phyloP scores from a whole-genome alignment of 1,284 basidiomycete species.

The Trichosporon ovoides region DNA sequence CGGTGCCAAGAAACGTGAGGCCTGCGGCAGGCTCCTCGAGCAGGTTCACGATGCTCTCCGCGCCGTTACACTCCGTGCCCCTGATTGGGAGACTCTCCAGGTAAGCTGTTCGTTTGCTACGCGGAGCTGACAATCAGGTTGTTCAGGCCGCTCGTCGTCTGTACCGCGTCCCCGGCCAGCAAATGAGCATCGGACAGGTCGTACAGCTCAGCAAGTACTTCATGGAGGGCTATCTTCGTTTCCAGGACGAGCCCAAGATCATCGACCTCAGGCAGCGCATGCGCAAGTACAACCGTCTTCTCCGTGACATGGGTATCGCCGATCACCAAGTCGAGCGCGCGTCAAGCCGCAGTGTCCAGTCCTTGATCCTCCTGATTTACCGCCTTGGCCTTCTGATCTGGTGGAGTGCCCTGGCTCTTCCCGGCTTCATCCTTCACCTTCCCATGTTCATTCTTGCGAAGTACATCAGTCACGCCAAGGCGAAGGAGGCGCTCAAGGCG shows the following conservation, averaged over 20 bases:
- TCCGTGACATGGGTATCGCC: constrained; percentile 89
- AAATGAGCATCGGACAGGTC: constrained; percentile 89
- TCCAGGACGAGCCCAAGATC: constrained; percentile 89
- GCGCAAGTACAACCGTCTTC: constrained; percentile 85
- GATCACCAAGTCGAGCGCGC: constrained; percentile 92
- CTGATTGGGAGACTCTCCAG: constrained; percentile 98
- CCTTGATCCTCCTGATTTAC: constrained; percentile 77
- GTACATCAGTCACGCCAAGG: constrained; percentile 80
- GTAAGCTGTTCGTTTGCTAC: constrained; percentile 49
- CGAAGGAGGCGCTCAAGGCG: constrained; percentile 94
- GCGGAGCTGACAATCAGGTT: constrained; percentile 62
- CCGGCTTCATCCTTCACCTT: constrained; percentile 89
- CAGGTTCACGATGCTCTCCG: constrained; percentile 94
- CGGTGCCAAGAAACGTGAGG: constrained; percentile 81
- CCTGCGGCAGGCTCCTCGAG: constrained; percentile 83
- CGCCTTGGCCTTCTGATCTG: constrained; percentile 71
- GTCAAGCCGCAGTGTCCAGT: constrained; percentile 80
- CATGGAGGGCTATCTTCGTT: constrained; percentile 86
- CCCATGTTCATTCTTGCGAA: constrained; percentile 94
- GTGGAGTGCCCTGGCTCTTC: constrained; percentile 84
- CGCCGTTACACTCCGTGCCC: constrained; percentile 91
- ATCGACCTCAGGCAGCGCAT: constrained; percentile 76
- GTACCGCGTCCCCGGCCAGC: constrained; percentile 91
- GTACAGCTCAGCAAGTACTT: constrained; percentile 95
- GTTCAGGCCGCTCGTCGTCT: constrained; percentile 93